Conservation (phyloP, 305 asterid genomes). For the Plantago rigida region DNA sequence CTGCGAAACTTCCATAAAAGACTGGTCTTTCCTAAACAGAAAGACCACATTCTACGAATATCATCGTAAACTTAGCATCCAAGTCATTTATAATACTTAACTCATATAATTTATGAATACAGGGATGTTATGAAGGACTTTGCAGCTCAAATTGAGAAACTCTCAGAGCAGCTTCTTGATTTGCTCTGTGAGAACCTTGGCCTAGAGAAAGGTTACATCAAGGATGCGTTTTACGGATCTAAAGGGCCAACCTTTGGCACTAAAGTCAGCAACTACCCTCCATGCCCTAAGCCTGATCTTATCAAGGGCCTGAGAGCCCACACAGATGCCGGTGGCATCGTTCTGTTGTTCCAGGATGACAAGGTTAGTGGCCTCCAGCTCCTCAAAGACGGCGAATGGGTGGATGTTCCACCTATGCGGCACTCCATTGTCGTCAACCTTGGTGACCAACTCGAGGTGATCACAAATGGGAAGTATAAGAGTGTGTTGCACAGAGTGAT, state of each 20-base stretch:
- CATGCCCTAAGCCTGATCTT: slow-evolving; percentile 84
- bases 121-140: slow-evolving; percentile 71
- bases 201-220: slow-evolving; percentile 68
- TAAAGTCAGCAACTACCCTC: slow-evolving; percentile 88
- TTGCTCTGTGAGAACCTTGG: slow-evolving; percentile 88
- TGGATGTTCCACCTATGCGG: slow-evolving; percentile 88
- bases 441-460: slow-evolving; percentile 93
- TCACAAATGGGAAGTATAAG: slow-evolving; percentile 87
- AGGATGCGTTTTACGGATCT: slow-evolving; percentile 64
- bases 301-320: slow-evolving; percentile 93
- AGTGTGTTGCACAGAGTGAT: slow-evolving; percentile 80
- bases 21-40: too few relatives aligned
- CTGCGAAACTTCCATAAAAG: too few relatives aligned
- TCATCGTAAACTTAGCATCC: too few relatives aligned
- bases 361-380: slow-evolving; percentile 95
- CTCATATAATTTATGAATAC: not conserved
- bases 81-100: too few relatives aligned
- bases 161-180: slow-evolving; percentile 69
- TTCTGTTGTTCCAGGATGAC: slow-evolving; percentile 91
- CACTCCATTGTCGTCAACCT: slow-evolving; percentile 87
- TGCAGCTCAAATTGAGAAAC: slow-evolving; percentile 50
- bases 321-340: slow-evolving; percentile 97
- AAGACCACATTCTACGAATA: too few relatives aligned
- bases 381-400: slow-evolving; percentile 77
- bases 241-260: slow-evolving; percentile 85